Conservation (phyloP, 768 basidiomycete genomes). For the Boletus reticuloceps region DNA sequence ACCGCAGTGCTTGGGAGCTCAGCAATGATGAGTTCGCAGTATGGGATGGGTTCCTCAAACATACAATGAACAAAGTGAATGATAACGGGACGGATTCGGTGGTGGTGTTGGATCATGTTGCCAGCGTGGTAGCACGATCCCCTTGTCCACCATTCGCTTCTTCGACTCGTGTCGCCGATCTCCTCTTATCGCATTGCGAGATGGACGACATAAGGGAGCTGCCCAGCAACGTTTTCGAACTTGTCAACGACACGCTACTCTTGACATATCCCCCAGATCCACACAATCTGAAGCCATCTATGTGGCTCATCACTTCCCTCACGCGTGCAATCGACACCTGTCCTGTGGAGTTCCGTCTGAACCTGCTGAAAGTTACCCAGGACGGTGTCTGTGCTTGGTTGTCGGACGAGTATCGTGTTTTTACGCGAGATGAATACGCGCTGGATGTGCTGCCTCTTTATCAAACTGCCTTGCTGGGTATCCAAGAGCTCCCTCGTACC, state of each 20-base stretch:
- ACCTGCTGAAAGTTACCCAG: slow-evolving; percentile 47
- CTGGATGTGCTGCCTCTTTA: slow-evolving; percentile 66
- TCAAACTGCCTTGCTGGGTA: slow-evolving; percentile 50
- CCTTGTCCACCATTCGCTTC: slow-evolving; percentile 39
- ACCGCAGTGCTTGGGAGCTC: slow-evolving; percentile 49
- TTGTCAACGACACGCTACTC: slow-evolving; percentile 57
- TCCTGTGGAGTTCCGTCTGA: slow-evolving; percentile 44
- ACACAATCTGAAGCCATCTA: slow-evolving; percentile 47
- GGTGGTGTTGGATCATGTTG: slow-evolving; percentile 55
- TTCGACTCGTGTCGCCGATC: slow-evolving; percentile 57
- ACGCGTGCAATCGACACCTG: slow-evolving; percentile 53
- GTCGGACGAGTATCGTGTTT: slow-evolving; percentile 51
- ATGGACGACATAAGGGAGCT: slow-evolving; percentile 49
- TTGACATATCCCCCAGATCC: slow-evolving; percentile 66
- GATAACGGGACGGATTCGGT: slow-evolving; percentile 58
- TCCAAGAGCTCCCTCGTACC: slow-evolving; percentile 45
- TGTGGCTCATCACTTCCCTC: slow-evolving; percentile 64
- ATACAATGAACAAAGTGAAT: slow-evolving; percentile 51
- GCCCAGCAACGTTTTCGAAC: slow-evolving; percentile 53
- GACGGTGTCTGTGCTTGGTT: slow-evolving; percentile 63
- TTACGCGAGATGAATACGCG: slow-evolving; percentile 52
- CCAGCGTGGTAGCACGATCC: slow-evolving; percentile 42
- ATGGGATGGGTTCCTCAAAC: slow-evolving; percentile 61
- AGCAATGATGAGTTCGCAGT: slow-evolving; percentile 48
- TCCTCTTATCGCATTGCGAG: slow-evolving; percentile 55